A percentile compares a stretch with the other conserved stretches of the same genome.
Conservation (phyloP, 768 basidiomycete genomes). For the Tricholoma saponaceum region DNA sequence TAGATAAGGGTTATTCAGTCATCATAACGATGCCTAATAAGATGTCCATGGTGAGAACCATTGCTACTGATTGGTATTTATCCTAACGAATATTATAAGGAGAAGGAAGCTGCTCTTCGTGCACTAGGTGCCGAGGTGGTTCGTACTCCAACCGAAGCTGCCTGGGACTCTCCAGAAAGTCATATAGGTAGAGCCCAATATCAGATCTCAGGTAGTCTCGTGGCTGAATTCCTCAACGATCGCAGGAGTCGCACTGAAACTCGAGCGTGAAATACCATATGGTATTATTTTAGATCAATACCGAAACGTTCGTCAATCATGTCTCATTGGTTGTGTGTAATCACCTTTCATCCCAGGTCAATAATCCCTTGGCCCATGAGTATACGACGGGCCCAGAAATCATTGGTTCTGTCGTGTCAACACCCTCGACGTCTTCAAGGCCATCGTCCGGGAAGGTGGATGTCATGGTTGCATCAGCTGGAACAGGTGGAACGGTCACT, state of each 20-base stretch:
- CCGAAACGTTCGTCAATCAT: slow-evolving; percentile 49
- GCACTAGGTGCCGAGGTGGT: slow-evolving; percentile 93
- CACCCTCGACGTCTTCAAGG: slow-evolving; percentile 50
- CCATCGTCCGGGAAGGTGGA: slow-evolving; percentile 77
- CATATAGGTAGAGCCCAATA: slow-evolving; percentile 76
- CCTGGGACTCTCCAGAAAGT: slow-evolving; percentile 86
- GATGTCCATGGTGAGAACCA: slow-evolving; percentile 67
- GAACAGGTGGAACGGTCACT: slow-evolving; percentile 95
- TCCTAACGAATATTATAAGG: slow-evolving; percentile 32
- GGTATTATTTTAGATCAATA: slow-evolving; percentile 95
- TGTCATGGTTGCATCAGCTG: slow-evolving; percentile 80
- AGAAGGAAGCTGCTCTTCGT: slow-evolving; percentile 90
- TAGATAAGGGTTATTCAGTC: slow-evolving; percentile 87
- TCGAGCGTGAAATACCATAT: slow-evolving; percentile 75
- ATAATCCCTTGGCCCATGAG: slow-evolving; percentile 93
- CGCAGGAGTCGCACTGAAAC: slow-evolving; percentile 77
- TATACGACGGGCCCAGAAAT: slow-evolving; percentile 90
- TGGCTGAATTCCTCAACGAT: slow-evolving; percentile 88
- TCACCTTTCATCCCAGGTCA: slow-evolving; percentile 36
- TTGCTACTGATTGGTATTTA: neutral
- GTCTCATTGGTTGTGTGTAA: neutral
- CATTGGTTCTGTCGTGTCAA: slow-evolving; percentile 67
- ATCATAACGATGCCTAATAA: slow-evolving; percentile 92
- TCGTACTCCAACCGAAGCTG: slow-evolving; percentile 86
- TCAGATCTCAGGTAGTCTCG: slow-evolving; percentile 40